Base-by-base conservation (phyloP, 2,329 filamentous ascomycete genomes). In the Colletotrichum eremochloae region DNA sequence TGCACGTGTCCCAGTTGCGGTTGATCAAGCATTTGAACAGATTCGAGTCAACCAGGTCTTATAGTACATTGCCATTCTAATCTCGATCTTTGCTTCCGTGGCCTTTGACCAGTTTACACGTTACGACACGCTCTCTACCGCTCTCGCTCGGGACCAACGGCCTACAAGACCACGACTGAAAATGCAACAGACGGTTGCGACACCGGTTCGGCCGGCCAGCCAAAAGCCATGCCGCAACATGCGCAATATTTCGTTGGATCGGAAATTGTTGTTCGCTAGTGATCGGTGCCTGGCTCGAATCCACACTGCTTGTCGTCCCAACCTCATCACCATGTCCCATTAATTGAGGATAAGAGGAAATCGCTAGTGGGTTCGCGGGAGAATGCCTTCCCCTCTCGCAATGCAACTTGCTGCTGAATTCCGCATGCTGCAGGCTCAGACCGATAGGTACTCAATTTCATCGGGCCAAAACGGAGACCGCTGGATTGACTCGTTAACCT, bases 391-490 rank as follows among this genome's bases (percentile, higher is more conserved):
- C n/a, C 57, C 15, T 67, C 46, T 42, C 56, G 55, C 66, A 71
- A 48, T 62, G 68, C 63, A 71, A 29, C 8, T 24, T 40, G 46
- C 46, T 38, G 20, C 12, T 62, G 68, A 48, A 62, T 50, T 62
- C 24, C 33, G 33, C 55, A 24, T 36, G 20, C 8, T 11, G 2
- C 20, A 38, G 18, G 44, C 44, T 46, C 44, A 36, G 33, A 56
- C 29, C 57, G 44, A 50, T 48, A 50, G 44, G 42, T 48, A 50
- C 50, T 38, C 36, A 20, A 44, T 24, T 36, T 57, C 33, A 38
- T n/a, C 11, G 53, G 33, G 33, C 33, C 33, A n/a, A 24, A 57
- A 57, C 33, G 55, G 55, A 40, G 20, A 29, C 5, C 14, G 40
- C 33, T 57, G 48, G 46, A 20, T 63, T 36, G 24, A 63, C 7